These are phyloP conservation scores for Prinsepia uniflora DNA, from an alignment of 306 rosid species.

Conservation along the genomic window DNA sequence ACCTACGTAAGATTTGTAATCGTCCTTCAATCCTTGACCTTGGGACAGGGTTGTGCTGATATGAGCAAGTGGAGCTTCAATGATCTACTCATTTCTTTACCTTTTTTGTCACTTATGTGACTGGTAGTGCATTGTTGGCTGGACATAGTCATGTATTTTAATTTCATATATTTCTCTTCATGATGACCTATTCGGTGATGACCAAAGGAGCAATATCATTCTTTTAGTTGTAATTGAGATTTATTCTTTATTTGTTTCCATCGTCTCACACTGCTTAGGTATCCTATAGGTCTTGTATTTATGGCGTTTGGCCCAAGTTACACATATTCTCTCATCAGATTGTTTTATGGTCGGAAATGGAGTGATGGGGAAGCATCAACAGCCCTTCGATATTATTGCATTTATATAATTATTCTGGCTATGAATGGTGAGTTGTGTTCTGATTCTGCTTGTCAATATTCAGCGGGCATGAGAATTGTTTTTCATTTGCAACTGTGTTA, in stretches of 20 bases:
- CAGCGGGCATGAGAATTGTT: background rate
- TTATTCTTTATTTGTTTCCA: constrained; percentile 10
- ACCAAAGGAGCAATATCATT: background rate
- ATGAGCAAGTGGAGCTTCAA: background rate
- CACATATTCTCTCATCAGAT: constrained; percentile 83
- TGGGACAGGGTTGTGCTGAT: background rate
- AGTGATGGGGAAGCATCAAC: constrained; percentile 94
- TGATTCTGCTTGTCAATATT: background rate
- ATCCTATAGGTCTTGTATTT: constrained; percentile 67
- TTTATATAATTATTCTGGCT: constrained; percentile 80
- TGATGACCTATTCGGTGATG: background rate
- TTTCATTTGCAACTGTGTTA: too few species aligned
- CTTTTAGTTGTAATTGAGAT: background rate
- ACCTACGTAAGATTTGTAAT: background rate
- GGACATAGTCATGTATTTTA: background rate
- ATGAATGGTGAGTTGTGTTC: constrained; percentile 75
- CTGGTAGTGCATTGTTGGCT: background rate
- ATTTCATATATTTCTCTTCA: too few species aligned
- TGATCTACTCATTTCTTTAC: background rate
- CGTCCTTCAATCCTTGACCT: background rate
- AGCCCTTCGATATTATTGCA: constrained; percentile 75
- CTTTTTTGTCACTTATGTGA: background rate
- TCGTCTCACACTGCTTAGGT: constrained; percentile 29
- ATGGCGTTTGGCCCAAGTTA: constrained; percentile 97
- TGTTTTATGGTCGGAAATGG: constrained; percentile 86